Conservation (phyloP, 176 grass and related monocot genomes). For the Oryza punctata region DNA sequence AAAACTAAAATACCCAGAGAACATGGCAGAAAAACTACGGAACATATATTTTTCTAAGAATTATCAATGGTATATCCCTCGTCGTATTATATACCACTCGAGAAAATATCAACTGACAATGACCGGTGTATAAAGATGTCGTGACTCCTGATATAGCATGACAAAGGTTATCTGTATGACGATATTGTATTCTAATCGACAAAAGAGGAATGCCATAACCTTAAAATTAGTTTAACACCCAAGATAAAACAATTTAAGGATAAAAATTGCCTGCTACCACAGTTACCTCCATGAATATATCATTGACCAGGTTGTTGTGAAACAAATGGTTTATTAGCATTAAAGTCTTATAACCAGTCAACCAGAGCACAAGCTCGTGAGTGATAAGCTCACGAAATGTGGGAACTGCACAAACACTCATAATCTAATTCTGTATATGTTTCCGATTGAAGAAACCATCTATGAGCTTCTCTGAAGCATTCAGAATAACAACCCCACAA, state of each 20-base stretch:
- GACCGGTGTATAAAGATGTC: not conserved
- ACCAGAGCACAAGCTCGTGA: not conserved
- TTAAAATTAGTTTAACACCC: not conserved
- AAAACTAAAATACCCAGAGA: conserved; percentile 15
- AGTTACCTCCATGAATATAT: not conserved
- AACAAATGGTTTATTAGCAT: not conserved
- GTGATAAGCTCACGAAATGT: not conserved
- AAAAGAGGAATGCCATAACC: not conserved
- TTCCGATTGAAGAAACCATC: not conserved
- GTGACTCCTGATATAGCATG: not conserved
- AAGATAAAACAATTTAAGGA: not conserved
- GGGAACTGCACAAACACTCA: not conserved
- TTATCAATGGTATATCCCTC: not conserved
- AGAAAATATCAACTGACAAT: not conserved
- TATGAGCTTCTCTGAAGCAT: not conserved
- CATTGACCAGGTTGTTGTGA: not conserved
- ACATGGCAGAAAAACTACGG: not conserved
- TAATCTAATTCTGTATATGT: not conserved
- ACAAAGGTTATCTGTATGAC: not conserved
- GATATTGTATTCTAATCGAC: not conserved
- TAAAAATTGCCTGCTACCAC: not conserved
- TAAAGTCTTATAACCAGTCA: not conserved
- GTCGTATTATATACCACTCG: not conserved
- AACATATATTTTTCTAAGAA: not conserved
- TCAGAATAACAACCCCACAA: not conserved